Base-by-base conservation (phyloP, 2,329 filamentous ascomycete species). In the Aspergillus sp. region DNA sequence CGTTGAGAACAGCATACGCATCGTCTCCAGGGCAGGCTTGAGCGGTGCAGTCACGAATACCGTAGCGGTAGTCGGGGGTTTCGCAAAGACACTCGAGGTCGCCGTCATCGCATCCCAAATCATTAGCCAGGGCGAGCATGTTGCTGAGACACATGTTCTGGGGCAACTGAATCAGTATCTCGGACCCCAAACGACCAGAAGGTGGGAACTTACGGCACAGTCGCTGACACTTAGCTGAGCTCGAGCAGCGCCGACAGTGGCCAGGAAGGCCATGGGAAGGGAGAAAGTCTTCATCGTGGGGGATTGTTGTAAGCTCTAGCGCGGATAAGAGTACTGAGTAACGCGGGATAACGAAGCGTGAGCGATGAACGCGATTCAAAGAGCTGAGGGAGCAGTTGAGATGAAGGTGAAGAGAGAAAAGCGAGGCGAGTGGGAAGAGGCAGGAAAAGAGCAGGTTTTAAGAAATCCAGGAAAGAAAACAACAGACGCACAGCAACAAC, bases 41-140 rank as follows among this genome's bases (percentile, higher is more conserved):
- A 17, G 66, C 50, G 46, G 78, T 78, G 74, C 81, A 83, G 70
- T 83, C 81, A 43, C 76, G 79, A 52, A 83, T 73, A 60, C 81
- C 81, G 62, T 72, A 77, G 31, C 68, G 60, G 68, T 82, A 82
- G 74, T 83, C 64, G 23, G 64, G 34, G 57, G 69, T 76, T 41
- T 66, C 71, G 74, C 80, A 82, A 47, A 79, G 72, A 66, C 81
- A 83, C 30, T 58, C 56, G 48, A 73, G 49, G 63, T 82, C 77
- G 49, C 66, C 68, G 28, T 65, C 45, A 25, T 67, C 64, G 70
- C 81, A 83, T 53, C 78, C 77, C n/a, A 82, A 69, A 4, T 73
- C 67, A 3, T 61, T 34, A 48, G 78, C 78, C 68, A 76, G 72
- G 57, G 63, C 70, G 62, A 77, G 71, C 79, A 83, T 82, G 72